These are phyloP conservation scores for Saccharomyces eubayanus DNA, from an alignment of 805 yeast species.

Conservation along the genomic window DNA sequence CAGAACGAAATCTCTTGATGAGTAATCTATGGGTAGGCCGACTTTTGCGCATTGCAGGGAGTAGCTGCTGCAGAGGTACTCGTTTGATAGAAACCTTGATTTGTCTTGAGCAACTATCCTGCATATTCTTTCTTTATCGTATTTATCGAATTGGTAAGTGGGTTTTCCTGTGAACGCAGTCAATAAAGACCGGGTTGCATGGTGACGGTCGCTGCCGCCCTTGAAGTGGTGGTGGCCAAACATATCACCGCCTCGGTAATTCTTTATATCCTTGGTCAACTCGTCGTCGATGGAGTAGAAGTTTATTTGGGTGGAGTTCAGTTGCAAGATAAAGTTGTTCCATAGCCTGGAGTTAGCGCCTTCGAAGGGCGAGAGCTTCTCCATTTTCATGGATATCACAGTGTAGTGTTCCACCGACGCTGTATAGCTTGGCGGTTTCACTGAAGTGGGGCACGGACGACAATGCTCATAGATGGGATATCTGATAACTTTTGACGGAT, in stretches of 20 bases:
- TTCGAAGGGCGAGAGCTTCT: slow-evolving; percentile 73
- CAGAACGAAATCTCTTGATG: slow-evolving; percentile 57
- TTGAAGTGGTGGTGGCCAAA: slow-evolving; percentile 8
- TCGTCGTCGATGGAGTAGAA: slow-evolving; percentile 43
- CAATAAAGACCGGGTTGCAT: slow-evolving; percentile 6
- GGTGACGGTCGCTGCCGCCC: not conserved
- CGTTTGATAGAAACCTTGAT: slow-evolving; percentile 24
- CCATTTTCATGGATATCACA: slow-evolving; percentile 53
- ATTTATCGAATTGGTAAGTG: slow-evolving; percentile 21
- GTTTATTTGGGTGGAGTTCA: slow-evolving; percentile 81
- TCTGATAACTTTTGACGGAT: slow-evolving; percentile 19
- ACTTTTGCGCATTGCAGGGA: slow-evolving; percentile 76
- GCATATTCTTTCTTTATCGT: slow-evolving; percentile 22
- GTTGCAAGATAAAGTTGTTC: slow-evolving; percentile 59
- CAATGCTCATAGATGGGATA: slow-evolving; percentile 33
- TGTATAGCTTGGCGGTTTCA: slow-evolving; percentile 39
- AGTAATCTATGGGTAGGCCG: slow-evolving; percentile 82
- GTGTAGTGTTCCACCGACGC: slow-evolving; percentile 62
- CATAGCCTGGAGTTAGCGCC: slow-evolving; percentile 59
- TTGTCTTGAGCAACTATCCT: slow-evolving; percentile 14
- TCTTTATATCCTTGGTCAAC: slow-evolving; percentile 24
- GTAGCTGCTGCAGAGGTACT: slow-evolving; percentile 49
- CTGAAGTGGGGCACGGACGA: slow-evolving; percentile 26
- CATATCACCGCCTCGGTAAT: slow-evolving; percentile 23
- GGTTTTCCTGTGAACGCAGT: slow-evolving; percentile 11